phyloP scores from a whole-genome alignment of 1,284 basidiomycete species.

The Bondarzewia mesenterica region DNA sequence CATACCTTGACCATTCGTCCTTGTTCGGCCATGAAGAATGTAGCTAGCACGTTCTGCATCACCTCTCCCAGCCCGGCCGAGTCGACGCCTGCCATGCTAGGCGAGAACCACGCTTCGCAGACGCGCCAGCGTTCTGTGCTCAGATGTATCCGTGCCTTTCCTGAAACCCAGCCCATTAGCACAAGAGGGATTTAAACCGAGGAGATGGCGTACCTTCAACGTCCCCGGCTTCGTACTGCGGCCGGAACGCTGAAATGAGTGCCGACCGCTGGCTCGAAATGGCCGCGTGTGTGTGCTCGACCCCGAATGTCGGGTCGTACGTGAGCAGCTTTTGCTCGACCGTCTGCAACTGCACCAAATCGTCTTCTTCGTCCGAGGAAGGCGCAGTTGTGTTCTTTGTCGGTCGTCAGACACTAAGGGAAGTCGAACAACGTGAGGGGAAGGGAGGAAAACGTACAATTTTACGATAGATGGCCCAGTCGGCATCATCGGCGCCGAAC shows the following conservation, averaged over 20 bases:
- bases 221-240: slow-evolving; percentile 14
- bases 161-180: not conserved
- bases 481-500: slow-evolving; percentile 93
- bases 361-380: slow-evolving; percentile 97
- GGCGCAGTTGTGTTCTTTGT: slow-evolving; percentile 69
- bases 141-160: slow-evolving; percentile 71
- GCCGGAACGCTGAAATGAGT: slow-evolving; percentile 13
- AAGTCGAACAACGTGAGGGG: not conserved
- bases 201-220: slow-evolving; percentile 9
- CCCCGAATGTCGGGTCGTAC: slow-evolving; percentile 64
- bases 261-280: slow-evolving; percentile 13
- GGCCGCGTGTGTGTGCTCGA: slow-evolving; percentile 14
- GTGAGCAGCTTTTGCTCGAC: slow-evolving; percentile 81
- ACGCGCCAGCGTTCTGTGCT: slow-evolving; percentile 93
- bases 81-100: slow-evolving; percentile 90
- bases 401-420: not conserved
- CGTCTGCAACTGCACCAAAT: slow-evolving; percentile 61
- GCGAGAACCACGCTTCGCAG: slow-evolving; percentile 92
- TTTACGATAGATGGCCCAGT: slow-evolving; percentile 98
- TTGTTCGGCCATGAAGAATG: slow-evolving; percentile 63
- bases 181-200: not conserved
- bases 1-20: slow-evolving; percentile 23
- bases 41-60: slow-evolving; percentile 77
- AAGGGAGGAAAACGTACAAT: slow-evolving; percentile 47
- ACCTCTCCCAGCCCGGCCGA: slow-evolving; percentile 92